These are phyloP conservation scores for Cyberlindnera maclurae DNA, from an alignment of 805 yeast species.

Conservation along the genomic window DNA sequence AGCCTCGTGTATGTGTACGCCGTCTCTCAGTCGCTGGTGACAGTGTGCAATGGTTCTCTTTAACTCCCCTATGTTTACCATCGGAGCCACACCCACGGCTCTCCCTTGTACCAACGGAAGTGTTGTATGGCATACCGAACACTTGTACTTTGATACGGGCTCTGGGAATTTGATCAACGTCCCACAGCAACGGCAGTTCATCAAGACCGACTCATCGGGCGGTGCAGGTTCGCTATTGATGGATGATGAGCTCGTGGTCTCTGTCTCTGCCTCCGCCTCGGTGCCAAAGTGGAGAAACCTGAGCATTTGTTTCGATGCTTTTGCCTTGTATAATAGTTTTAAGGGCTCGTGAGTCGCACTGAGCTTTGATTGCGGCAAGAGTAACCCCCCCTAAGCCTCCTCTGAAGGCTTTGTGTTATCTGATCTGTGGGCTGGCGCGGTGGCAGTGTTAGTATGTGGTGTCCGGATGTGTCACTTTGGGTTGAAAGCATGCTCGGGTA, in stretches of 20 bases:
- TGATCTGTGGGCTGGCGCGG: too few species aligned
- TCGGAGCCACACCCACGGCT: neutral
- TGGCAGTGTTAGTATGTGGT: neutral
- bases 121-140: constrained; percentile 56
- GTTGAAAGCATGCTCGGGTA: too few species aligned
- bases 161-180: constrained; percentile 34
- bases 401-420: too few species aligned
- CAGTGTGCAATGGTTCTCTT: neutral
- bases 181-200: constrained; percentile 42
- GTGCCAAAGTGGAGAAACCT: neutral
- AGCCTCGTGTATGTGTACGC: constrained; percentile 18
- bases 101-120: constrained; percentile 19
- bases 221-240: too few species aligned
- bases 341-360: neutral
- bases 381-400: too few species aligned
- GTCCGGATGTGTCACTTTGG: constrained; percentile 1
- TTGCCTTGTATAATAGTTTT: neutral
- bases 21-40: neutral
- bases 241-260: neutral
- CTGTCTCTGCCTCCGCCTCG: neutral
- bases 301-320: neutral
- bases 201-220: neutral
- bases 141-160: constrained; percentile 37
- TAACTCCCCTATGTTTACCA: too few species aligned
- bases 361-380: too few species aligned